Conservation (phyloP, 73 alveolate genomes). For the Chromera velia region DNA sequence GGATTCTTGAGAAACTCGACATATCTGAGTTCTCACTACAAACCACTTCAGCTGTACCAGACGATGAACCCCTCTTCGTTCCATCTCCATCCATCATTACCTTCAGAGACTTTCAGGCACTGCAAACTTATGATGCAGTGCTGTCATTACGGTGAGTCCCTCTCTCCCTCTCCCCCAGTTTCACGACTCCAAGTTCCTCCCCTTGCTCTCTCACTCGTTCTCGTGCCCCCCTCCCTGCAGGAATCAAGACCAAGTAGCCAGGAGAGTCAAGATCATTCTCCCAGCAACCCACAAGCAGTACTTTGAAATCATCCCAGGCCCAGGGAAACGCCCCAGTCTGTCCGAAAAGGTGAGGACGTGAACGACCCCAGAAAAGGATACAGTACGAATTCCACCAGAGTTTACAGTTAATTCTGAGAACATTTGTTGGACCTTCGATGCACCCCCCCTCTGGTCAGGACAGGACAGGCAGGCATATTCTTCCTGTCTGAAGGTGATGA, state of each 20-base stretch:
- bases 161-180: not conserved
- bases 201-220: constrained; percentile 26
- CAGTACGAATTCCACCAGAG: not conserved
- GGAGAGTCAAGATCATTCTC: constrained; percentile 89
- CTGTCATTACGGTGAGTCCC: constrained; percentile 59
- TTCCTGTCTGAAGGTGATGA: too few relatives aligned
- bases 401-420: not conserved
- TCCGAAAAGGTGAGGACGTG: not conserved
- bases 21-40: too few relatives aligned
- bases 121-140: constrained; percentile 62
- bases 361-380: not conserved
- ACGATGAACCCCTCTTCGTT: constrained; percentile 96
- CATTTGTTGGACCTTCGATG: not conserved
- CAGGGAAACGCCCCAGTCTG: constrained; percentile 46
- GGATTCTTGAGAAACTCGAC: too few relatives aligned
- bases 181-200: not conserved
- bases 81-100: constrained; percentile 92
- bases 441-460: not conserved
- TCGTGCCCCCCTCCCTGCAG: too few relatives aligned
- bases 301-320: constrained; percentile 79
- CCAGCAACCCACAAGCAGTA: constrained; percentile 97
- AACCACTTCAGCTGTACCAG: constrained; percentile 89
- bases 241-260: constrained; percentile 88
- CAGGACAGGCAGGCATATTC: too few relatives aligned
- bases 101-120: constrained; percentile 92